phyloP scores from a whole-genome alignment of 2,329 filamentous ascomycete genomes.

The Epichloe gansuensis region DNA sequence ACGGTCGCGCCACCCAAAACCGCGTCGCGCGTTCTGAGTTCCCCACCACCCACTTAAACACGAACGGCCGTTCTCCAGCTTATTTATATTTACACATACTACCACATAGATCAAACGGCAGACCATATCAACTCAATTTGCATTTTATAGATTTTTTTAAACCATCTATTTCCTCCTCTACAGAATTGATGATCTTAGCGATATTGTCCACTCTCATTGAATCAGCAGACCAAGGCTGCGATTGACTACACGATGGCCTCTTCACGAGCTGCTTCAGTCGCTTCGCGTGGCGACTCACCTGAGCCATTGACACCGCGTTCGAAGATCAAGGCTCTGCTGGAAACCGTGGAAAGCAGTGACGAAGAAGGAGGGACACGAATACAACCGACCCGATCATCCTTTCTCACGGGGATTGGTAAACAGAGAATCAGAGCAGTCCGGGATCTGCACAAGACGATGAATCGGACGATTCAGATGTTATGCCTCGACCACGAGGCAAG shows the following conservation, averaged over 20 bases:
- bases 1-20: slow-evolving; percentile 10
- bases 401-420: background rate
- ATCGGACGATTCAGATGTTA: slow-evolving; percentile 29
- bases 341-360: slow-evolving; percentile 36
- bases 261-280: slow-evolving; percentile 32
- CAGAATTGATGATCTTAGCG: background rate
- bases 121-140: background rate
- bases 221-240: background rate
- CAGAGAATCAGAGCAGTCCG: background rate
- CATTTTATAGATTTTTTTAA: background rate
- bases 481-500: slow-evolving; percentile 44
- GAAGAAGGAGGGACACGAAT: slow-evolving; percentile 25
- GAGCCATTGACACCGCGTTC: slow-evolving; percentile 38
- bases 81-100: background rate
- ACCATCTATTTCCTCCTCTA: background rate
- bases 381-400: slow-evolving; percentile 6
- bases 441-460: slow-evolving; percentile 25
- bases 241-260: slow-evolving; percentile 32
- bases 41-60: slow-evolving; percentile 14
- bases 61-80: slow-evolving; percentile 1
- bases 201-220: background rate
- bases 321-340: slow-evolving; percentile 43
- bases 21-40: slow-evolving; percentile 21
- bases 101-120: background rate
- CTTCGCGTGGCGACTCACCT: slow-evolving; percentile 28